phyloP scores from a whole-genome alignment of 768 basidiomycete species.

The Leccinum subtestaceum region DNA sequence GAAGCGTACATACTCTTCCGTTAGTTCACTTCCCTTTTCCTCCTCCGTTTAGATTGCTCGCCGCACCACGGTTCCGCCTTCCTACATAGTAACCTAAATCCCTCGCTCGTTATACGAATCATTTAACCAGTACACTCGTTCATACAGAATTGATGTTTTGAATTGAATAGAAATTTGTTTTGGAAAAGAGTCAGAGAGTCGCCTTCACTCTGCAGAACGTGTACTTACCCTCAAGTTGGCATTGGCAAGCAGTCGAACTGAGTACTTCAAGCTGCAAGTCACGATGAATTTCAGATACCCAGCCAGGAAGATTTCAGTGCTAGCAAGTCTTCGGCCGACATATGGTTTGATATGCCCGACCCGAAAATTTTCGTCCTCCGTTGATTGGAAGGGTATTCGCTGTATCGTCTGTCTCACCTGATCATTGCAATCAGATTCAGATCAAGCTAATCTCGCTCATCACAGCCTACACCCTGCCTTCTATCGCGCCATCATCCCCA shows the following conservation, averaged over 20 bases:
- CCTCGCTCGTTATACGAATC: slow-evolving; percentile 25
- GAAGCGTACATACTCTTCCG: slow-evolving; percentile 19
- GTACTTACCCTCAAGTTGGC: background rate
- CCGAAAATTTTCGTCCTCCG: background rate
- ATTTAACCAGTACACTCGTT: slow-evolving; percentile 29
- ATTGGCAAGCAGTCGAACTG: background rate
- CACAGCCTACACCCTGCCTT: background rate
- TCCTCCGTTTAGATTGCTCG: slow-evolving; percentile 22
- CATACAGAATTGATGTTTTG: slow-evolving; percentile 13
- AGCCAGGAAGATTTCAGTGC: background rate
- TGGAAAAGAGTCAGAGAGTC: background rate
- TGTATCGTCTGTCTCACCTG: slow-evolving; percentile 11
- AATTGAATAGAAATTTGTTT: slow-evolving; percentile 23
- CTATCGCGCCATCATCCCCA: background rate
- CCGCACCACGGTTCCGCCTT: slow-evolving; percentile 12
- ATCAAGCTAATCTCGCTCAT: background rate
- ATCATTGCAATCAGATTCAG: slow-evolving; percentile 13
- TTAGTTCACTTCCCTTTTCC: slow-evolving; percentile 12
- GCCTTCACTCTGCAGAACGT: background rate
- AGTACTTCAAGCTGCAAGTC: background rate
- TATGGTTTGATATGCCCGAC: background rate
- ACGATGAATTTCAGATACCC: slow-evolving; percentile 1
- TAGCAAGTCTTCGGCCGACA: slow-evolving; percentile 13
- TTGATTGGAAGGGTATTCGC: background rate
- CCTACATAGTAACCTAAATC: slow-evolving; percentile 21